These are phyloP conservation scores for Sporothrix luriei DNA, from an alignment of 2,329 filamentous ascomycete species.

Conservation along the genomic window DNA sequence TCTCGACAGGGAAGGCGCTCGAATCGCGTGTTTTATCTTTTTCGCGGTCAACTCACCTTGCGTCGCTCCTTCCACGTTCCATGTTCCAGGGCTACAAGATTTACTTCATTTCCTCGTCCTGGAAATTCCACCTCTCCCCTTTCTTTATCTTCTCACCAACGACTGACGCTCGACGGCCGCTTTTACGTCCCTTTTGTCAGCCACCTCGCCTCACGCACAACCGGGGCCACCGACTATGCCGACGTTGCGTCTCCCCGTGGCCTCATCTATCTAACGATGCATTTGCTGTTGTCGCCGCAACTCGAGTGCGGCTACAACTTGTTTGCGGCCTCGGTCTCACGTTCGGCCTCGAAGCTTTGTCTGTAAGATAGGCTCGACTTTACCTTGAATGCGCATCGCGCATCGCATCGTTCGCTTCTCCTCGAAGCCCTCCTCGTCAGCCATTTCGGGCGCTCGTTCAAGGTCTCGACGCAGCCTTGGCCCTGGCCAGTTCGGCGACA, in stretches of 20 bases:
- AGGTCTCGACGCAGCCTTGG: background rate
- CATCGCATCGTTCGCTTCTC: background rate
- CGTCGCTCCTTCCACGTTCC: constrained; percentile 4
- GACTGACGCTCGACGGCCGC: background rate
- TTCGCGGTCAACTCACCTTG: constrained; percentile 28
- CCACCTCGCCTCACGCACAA: background rate
- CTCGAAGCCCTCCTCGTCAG: background rate
- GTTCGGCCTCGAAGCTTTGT: background rate
- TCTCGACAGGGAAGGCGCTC: constrained; percentile 17
- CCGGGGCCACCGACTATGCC: background rate
- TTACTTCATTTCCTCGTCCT: background rate
- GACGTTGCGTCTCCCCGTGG: constrained; percentile 10
- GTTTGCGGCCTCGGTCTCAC: constrained; percentile 21
- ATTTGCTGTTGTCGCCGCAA: constrained; percentile 31
- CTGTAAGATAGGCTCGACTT: constrained; percentile 2
- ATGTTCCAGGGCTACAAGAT: constrained; percentile 8
- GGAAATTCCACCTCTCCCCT: background rate
- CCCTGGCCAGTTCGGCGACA: background rate
- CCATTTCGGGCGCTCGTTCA: background rate
- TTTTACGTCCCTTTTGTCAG: constrained; percentile 5
- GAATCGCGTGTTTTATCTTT: constrained; percentile 32
- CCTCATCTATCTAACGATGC: constrained; percentile 30
- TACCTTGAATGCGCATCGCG: background rate
- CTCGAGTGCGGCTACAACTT: constrained; percentile 29
- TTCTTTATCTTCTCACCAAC: background rate